These are phyloP conservation scores for Solanum tarijense DNA, from an alignment of 257 asterid species.

Conservation along the genomic window DNA sequence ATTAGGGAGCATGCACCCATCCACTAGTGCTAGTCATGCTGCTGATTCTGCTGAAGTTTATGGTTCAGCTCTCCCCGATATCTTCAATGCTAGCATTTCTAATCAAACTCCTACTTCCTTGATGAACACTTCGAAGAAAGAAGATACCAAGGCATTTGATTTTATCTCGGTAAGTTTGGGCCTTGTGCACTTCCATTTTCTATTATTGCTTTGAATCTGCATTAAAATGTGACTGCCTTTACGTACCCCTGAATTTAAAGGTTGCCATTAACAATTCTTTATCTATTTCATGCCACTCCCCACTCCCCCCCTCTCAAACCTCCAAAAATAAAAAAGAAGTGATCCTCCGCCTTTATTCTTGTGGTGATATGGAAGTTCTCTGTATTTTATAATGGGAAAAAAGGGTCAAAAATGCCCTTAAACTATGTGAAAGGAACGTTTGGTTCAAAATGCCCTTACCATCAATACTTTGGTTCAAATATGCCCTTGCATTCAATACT, in stretches of 20 bases:
- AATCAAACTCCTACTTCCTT: conserved; percentile 69
- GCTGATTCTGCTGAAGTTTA: conserved; percentile 38
- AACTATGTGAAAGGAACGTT: neutral
- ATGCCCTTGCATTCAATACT: too few relatives aligned
- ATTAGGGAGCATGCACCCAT: conserved; percentile 48
- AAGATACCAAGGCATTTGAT: conserved; percentile 84
- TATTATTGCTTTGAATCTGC: neutral
- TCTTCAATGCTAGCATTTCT: conserved; percentile 61
- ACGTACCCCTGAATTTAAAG: neutral
- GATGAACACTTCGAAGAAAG: conserved; percentile 68
- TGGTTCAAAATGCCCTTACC: neutral
- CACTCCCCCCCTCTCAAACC: neutral
- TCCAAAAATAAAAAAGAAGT: neutral
- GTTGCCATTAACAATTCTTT: neutral
- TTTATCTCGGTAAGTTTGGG: conserved; percentile 75
- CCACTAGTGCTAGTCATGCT: conserved; percentile 20
- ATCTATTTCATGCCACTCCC: neutral
- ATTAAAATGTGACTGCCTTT: neutral
- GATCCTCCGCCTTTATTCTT: neutral
- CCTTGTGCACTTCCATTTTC: neutral
- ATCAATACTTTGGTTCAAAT: neutral
- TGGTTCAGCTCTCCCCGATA: conserved; percentile 67
- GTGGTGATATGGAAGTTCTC: neutral
- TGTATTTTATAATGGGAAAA: neutral
- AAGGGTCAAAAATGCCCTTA: too few relatives aligned